Base-by-base conservation (phyloP, 208 protist species). In the Leishmania major region DNA sequence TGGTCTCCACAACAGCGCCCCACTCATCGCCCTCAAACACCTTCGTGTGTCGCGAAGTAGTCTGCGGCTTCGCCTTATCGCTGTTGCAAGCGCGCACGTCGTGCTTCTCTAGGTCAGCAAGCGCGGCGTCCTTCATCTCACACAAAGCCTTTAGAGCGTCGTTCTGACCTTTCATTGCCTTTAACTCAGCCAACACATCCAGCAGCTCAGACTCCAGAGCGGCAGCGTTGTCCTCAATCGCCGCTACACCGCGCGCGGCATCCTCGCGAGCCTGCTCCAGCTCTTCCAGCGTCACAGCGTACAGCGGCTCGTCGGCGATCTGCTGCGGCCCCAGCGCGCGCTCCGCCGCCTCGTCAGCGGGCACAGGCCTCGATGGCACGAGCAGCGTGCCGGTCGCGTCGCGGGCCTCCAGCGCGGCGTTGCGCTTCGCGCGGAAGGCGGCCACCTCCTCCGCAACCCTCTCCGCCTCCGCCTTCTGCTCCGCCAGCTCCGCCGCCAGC, bases 21-120 rank as follows among this genome's bases (percentile, higher is more conserved):
- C 89, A 90, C 35, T 79, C 78, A 0, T 90, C 87, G 22, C 89
- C 89, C 25, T 75, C 71, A 70, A 92, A 62, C 57, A 57, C 53
- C 53, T 57, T 57, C 53, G 1, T 28, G 57, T 62, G 57, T 6
- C 57, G 57, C 57, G 57, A 62, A 62, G 57, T n/a, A 62, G 57
- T 62, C 25, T 62, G 57, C 8, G 57, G 57, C 57, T 62, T 62
- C 37, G 80, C 70, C 67, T 75, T 71, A 37, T 81, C 80, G 81
- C 70, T 72, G 80, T 85, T 84, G 59, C 70, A 74, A 19, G 45
- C 53, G 10, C 81, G 85, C 4, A 62, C 73, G 75, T 88, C 85
- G 74, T 81, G 69, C 62, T 66, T 51, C 57, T 74, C 55, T 0
- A 88, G 85, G 35, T 86, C 81, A n/a, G n/a, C n/a, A n/a, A n/a